Evolutionary conservation across 164 flowering plant genomes (phyloP), one percentile per base, ranked within the genome.

Genomic region (Amborella trichopoda): DNA sequence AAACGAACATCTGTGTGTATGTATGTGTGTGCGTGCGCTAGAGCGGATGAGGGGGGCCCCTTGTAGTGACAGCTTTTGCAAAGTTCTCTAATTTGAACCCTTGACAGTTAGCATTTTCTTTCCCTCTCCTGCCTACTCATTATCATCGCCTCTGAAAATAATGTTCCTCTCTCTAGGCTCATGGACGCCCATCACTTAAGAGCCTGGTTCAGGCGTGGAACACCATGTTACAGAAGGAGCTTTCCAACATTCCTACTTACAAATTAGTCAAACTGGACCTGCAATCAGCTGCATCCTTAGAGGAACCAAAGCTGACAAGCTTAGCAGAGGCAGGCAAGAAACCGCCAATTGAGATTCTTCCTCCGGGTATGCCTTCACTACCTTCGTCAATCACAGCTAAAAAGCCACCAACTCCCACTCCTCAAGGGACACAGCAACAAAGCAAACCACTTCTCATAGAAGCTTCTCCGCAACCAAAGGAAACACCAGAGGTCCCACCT

Each of bases 191-290:
- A 33, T 60, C 95, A 44, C 62, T 83, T 58, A 81, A 68, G 66
- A 84, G 62, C 70, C 61, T 91, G 70, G 95, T 77, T 55, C 79
- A 81, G 74, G 65, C 80, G 24, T 91, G 95, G 96, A 91, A 91
- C 67, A 80, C 78, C 60, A 59, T 64, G 68, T 68, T 91, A 36
- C 96, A 87, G 61, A 86, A 72, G 60, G 98, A 86, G 66, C 77
- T 73, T 27, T 96, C 87, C 54, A 83, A 76, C 28, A 28, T 71
- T 21, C 78, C 83, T 45, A 51, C 79, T 3, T 44, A 68, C 2
- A 87, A 81, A 56, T 78, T 79, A 11, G 96, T 83, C 68, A 18
- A 37, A n/a, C 19, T 21, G 19, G 40, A 37, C 19, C n/a, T n/a
- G n/a, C n/a, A n/a, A n/a, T 95, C 98, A 34, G 70, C 95, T 16